Evolutionary conservation across 2,329 filamentous ascomycete genomes (phyloP).

Genomic region (Penicillium aurantiogriseum): DNA sequence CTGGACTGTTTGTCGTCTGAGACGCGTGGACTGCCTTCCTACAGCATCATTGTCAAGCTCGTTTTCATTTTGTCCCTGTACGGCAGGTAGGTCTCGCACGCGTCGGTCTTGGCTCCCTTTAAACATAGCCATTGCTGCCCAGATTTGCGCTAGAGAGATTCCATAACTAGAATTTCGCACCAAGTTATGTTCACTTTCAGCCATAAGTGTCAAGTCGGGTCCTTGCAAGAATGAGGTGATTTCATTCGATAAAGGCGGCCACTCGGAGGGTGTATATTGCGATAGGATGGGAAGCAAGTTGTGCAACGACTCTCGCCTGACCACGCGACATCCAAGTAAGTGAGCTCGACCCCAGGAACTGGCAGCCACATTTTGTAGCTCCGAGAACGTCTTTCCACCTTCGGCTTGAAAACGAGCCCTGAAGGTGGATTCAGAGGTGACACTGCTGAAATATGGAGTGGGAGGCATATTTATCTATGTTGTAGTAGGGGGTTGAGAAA

Average conservation of each 20-base stretch:
- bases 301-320: background rate
- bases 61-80: background rate
- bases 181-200: slow-evolving; percentile 6
- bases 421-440: background rate
- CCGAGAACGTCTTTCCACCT: background rate
- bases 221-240: slow-evolving; percentile 2
- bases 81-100: background rate
- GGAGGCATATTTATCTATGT: background rate
- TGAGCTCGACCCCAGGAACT: background rate
- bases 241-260: background rate
- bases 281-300: background rate
- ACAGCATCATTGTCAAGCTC: background rate
- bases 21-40: slow-evolving; percentile 1
- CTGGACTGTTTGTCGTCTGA: slow-evolving; percentile 2
- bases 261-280: background rate
- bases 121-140: slow-evolving; percentile 9
- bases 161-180: slow-evolving; percentile 2
- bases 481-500: background rate
- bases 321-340: background rate
- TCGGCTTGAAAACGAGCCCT: background rate
- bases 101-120: slow-evolving; percentile 5
- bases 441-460: background rate
- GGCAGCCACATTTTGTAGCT: background rate
- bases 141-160: background rate
- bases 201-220: background rate